phyloP scores from a whole-genome alignment of 306 rosid genomes.

The Quercus robur region DNA sequence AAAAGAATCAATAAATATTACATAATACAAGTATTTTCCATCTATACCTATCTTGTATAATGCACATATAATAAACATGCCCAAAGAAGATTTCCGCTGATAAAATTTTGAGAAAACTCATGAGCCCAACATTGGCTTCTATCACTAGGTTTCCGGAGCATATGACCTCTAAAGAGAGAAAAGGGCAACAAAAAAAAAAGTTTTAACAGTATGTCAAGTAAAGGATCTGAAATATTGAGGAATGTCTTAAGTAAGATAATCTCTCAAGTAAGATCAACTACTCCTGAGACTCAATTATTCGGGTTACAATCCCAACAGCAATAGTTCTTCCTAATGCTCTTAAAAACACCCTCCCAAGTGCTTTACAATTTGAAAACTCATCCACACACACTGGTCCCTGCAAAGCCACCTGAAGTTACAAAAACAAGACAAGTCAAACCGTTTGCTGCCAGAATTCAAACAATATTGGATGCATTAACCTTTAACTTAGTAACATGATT shows the following conservation, averaged over 20 bases:
- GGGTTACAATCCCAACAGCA: constrained; percentile 77
- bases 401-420: constrained; percentile 59
- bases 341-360: constrained; percentile 80
- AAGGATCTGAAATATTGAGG: neutral
- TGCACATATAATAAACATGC: neutral
- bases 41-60: neutral
- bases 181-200: neutral
- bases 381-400: constrained; percentile 72
- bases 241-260: neutral
- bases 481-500: neutral
- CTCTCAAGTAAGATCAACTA: constrained; percentile 3
- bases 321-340: constrained; percentile 82
- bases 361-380: constrained; percentile 63
- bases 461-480: neutral
- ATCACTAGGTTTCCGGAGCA: neutral
- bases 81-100: neutral
- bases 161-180: neutral
- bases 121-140: neutral
- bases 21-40: neutral
- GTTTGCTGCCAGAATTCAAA: neutral
- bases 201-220: neutral
- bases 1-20: constrained; percentile 4
- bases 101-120: neutral
- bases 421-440: constrained; percentile 11
- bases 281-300: constrained; percentile 49